These are phyloP conservation scores for Aphanomyces cochlioides DNA, from an alignment of 352 stramenopile genomes.

Conservation along the genomic window DNA sequence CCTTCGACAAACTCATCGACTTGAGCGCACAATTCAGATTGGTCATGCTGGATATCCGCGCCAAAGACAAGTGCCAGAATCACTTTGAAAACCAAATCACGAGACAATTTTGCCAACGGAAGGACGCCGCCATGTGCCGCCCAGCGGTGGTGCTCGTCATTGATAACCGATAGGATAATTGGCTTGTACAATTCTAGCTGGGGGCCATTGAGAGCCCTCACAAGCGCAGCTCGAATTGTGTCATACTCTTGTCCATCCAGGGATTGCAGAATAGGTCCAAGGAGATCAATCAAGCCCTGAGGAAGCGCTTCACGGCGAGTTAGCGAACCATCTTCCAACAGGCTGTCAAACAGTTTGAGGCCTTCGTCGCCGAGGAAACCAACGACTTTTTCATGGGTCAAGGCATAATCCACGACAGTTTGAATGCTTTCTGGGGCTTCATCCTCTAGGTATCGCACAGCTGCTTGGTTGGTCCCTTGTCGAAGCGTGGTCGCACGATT, in stretches of 20 bases:
- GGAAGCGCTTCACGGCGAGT: conserved; percentile 7
- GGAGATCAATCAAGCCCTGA: conserved; percentile 7
- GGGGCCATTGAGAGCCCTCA: neutral
- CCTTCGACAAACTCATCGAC: conserved; percentile 9
- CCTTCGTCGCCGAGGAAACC: conserved; percentile 15
- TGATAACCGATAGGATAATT: neutral
- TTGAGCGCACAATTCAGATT: neutral
- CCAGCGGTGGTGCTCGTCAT: conserved; percentile 9
- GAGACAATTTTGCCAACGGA: neutral
- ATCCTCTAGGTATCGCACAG: too few relatives aligned
- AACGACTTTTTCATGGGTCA: conserved; percentile 18
- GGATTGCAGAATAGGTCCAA: conserved; percentile 16
- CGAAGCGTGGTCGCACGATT: too few relatives aligned
- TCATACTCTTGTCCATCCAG: conserved; percentile 10
- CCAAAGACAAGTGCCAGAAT: neutral
- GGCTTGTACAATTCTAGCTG: conserved; percentile 6
- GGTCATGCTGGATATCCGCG: neutral
- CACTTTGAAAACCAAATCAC: neutral
- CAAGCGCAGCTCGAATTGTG: neutral
- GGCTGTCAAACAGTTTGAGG: conserved; percentile 13
- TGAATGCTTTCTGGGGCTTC: too few relatives aligned
- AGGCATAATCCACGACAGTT: conserved; percentile 11
- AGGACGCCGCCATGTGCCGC: conserved; percentile 11
- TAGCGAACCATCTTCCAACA: neutral
- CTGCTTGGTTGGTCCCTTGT: too few relatives aligned